Conservation (phyloP, 2,329 filamentous ascomycete genomes). For the Alternaria hordeiaustralica region DNA sequence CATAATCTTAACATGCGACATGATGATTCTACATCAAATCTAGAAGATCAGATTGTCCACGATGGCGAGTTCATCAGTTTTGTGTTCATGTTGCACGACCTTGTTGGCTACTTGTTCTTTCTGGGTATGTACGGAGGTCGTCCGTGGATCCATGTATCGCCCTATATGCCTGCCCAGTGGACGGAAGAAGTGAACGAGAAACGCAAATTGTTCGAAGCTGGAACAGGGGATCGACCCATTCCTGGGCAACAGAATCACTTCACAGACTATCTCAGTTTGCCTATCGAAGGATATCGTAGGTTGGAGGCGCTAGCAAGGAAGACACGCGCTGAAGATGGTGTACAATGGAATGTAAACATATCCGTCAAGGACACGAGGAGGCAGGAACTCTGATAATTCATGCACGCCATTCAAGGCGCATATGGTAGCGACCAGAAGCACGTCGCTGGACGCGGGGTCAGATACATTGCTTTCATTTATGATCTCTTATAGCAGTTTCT, state of each 20-base stretch:
- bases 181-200: background rate
- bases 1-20: background rate
- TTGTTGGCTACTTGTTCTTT: background rate
- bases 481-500: too few relatives aligned
- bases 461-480: background rate
- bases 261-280: background rate
- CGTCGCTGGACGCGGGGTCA: accelerated
- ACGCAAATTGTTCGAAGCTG: background rate
- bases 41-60: background rate
- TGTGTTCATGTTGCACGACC: accelerated
- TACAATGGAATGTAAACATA: background rate
- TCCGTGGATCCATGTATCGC: background rate
- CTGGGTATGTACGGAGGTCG: background rate
- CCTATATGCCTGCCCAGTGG: background rate
- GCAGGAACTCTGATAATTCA: too few relatives aligned
- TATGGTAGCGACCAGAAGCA: accelerated
- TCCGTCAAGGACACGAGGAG: too few relatives aligned
- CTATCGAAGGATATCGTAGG: background rate
- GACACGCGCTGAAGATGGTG: background rate
- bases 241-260: background rate
- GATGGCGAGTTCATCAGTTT: background rate
- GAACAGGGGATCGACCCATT: background rate
- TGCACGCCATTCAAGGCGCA: background rate
- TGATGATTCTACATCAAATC: background rate
- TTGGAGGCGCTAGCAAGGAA: background rate